Percentiles rank a stretch among this genome's conserved stretches.
phyloP scores from a whole-genome alignment of 805 yeast genomes.

The Schwanniomyces polymorphus region DNA sequence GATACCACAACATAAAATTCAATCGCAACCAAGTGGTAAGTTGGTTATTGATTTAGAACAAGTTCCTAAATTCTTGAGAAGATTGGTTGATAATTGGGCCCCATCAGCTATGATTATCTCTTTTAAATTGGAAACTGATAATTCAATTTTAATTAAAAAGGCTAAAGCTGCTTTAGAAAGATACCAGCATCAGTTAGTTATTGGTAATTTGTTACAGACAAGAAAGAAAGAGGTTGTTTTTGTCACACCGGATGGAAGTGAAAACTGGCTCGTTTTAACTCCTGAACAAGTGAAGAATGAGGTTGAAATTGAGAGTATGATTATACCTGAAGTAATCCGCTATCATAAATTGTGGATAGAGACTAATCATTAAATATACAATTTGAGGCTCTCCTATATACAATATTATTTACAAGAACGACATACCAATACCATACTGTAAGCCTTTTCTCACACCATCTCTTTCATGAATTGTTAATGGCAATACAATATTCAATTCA shows the following conservation, averaged over 20 bases:
- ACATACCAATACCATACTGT: slow-evolving; percentile 61
- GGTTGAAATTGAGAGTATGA: slow-evolving; percentile 73
- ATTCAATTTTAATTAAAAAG: slow-evolving; percentile 65
- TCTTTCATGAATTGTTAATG: slow-evolving; percentile 42
- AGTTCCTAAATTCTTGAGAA: slow-evolving; percentile 88
- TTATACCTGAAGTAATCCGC: slow-evolving; percentile 73
- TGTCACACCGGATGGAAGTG: slow-evolving; percentile 52
- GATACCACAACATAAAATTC: slow-evolving; percentile 93
- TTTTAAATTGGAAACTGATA: slow-evolving; percentile 91
- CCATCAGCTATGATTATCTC: slow-evolving; percentile 92
- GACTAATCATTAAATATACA: neutral
- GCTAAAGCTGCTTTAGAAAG: slow-evolving; percentile 77
- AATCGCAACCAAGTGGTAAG: slow-evolving; percentile 76
- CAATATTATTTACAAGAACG: slow-evolving; percentile 42
- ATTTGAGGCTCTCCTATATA: neutral
- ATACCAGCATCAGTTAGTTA: slow-evolving; percentile 90
- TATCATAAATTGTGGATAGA: slow-evolving; percentile 66
- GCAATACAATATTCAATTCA: slow-evolving; percentile 56
- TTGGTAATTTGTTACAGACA: slow-evolving; percentile 88
- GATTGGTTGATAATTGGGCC: slow-evolving; percentile 92
- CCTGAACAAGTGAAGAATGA: slow-evolving; percentile 38
- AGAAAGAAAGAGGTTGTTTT: slow-evolving; percentile 87
- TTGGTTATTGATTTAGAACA: slow-evolving; percentile 86
- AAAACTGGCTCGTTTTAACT: slow-evolving; percentile 52
- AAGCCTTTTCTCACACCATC: slow-evolving; percentile 53